phyloP scores from a whole-genome alignment of 306 rosid genomes.

The Corylus avellana region DNA sequence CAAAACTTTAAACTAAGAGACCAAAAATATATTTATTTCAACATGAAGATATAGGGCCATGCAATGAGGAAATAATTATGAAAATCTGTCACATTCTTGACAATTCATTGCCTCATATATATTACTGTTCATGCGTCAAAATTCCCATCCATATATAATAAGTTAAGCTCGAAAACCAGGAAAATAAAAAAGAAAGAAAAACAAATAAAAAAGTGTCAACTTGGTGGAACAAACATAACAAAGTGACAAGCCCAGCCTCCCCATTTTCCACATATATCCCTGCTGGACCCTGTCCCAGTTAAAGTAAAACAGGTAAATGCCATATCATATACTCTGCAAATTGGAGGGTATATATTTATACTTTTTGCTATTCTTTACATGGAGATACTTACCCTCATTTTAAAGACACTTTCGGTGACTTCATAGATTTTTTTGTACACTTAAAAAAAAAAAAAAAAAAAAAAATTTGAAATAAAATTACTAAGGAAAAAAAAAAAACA shows the following conservation, averaged over 20 bases:
- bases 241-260: background rate
- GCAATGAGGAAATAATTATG: background rate
- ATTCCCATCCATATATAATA: background rate
- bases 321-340: too few relatives aligned
- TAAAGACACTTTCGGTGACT: too few relatives aligned
- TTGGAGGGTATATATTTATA: background rate
- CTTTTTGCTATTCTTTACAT: too few relatives aligned
- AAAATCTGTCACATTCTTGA: conserved; percentile 24
- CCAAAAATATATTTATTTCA: too few relatives aligned
- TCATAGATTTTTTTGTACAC: background rate
- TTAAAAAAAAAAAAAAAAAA: too few relatives aligned
- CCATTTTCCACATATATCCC: too few relatives aligned
- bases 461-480: background rate
- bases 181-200: background rate
- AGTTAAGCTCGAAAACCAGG: background rate
- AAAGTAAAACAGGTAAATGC: too few relatives aligned
- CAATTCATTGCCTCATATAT: background rate
- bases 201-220: background rate
- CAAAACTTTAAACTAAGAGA: too few relatives aligned
- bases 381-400: too few relatives aligned
- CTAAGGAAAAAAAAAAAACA: too few relatives aligned
- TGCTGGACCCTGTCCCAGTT: too few relatives aligned
- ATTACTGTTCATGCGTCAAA: background rate
- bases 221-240: background rate
- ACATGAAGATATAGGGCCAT: too few relatives aligned